Base-by-base conservation (phyloP, 805 yeast species). In the Cyberlindnera euphorbiiphila region DNA sequence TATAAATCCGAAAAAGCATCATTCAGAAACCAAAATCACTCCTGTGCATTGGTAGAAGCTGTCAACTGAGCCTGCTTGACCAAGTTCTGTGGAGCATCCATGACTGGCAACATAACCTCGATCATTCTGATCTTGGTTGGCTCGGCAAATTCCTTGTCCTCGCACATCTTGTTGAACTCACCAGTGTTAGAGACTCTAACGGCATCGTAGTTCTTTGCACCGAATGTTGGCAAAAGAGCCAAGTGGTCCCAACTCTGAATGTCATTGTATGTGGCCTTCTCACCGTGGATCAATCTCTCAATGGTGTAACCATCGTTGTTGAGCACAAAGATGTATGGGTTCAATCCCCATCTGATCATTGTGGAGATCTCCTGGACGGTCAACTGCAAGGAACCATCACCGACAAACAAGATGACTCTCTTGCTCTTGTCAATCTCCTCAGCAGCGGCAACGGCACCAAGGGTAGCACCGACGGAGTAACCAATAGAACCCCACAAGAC, bases 401-500 rank as follows among this genome's bases (percentile, higher is more conserved):
- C 87, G 49, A 78, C 74, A 58, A 80, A 80, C 43, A 81, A 64
- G 42, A 78, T 68, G 37, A 76, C 83, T 69, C 86, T 74, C 62
- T 69, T 76, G 42, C 58, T 56, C 47, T 77, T 78, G 55, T 76
- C 76, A 40, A 76, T 54, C 60, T 80, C 85, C 54, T 74, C 73
- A 48, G 81, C 76, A 18, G 84, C 85, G 63, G 77, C 72, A 28
- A 74, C 74, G 32, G 86, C 85, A 59, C 86, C 86, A 43, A 75
- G 60, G 17, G 78, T 66, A 32, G 85, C 77, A 59, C 85, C 85
- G 42, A 78, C 74, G 34, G 85, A 68, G 65, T 63, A 79, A 54
- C 87, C 87, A 59, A 80, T 80, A 34, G 85, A 78, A 52, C 86
- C 85, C 84, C 85, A 81, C 53, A 81, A 65, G 37, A 78, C 85